These are phyloP conservation scores for Calonectria hongkongensis DNA, from an alignment of 2,329 filamentous ascomycete species.

Conservation along the genomic window DNA sequence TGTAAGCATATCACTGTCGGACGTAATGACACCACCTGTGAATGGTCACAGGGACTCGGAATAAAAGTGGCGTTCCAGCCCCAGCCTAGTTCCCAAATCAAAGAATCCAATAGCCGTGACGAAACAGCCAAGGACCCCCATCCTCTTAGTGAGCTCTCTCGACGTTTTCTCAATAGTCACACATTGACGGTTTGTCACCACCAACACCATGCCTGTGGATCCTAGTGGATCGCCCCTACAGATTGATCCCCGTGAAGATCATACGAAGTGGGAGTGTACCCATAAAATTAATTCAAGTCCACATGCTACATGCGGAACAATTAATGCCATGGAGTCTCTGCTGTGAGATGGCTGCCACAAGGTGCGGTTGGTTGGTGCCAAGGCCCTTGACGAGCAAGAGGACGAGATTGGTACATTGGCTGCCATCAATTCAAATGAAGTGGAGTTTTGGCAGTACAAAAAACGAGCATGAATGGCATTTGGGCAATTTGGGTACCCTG, in stretches of 20 bases:
- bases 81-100: not conserved
- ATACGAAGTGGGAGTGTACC: constrained; percentile 5
- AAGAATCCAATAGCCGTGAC: not conserved
- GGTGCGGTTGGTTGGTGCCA: not conserved
- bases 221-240: constrained; percentile 4
- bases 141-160: not conserved
- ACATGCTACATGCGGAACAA: not conserved
- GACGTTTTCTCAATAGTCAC: not conserved
- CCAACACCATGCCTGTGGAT: constrained; percentile 9
- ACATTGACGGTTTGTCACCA: not conserved
- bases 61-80: constrained; percentile 6
- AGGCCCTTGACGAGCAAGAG: not conserved
- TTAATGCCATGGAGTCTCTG: not conserved
- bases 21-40: not conserved
- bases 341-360: not conserved
- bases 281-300: not conserved
- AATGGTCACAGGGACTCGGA: not conserved
- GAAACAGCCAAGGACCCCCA: constrained; percentile 4
- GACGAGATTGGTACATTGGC: constrained; percentile 1
- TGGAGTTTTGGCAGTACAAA: constrained; percentile 9
- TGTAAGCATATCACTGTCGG: constrained; percentile 9
- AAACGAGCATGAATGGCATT: not conserved
- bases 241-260: constrained; percentile 21
- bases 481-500: no score
- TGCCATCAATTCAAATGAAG: not conserved